Conservation (phyloP, 345 rosid species). For the Sisymbrium irio region DNA sequence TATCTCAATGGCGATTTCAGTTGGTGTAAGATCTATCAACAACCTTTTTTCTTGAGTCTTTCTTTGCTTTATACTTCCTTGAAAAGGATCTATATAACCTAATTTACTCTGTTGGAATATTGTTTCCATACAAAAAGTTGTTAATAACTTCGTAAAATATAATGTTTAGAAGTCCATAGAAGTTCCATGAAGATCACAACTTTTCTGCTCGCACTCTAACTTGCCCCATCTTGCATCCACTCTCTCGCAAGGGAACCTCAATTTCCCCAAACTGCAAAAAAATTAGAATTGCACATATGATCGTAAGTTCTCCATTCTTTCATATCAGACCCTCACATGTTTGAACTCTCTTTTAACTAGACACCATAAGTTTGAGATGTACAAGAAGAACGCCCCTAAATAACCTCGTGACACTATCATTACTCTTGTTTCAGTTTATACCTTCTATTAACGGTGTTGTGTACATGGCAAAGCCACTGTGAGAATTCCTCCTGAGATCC, state of each 20-base stretch:
- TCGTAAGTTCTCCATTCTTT: slow-evolving; percentile 1
- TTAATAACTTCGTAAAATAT: neutral
- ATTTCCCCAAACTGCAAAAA: slow-evolving; percentile 64
- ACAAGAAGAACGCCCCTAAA: neutral
- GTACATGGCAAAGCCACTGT: slow-evolving; percentile 84
- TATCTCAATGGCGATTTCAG: too few species aligned
- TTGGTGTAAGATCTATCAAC: too few species aligned
- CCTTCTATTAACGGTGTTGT: slow-evolving; percentile 95
- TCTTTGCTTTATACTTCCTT: too few species aligned
- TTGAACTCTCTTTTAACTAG: neutral
- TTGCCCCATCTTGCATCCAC: slow-evolving; percentile 99
- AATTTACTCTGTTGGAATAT: neutral
- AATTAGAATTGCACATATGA: neutral
- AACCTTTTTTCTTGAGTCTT: too few species aligned
- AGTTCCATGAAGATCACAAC: slow-evolving; percentile 79
- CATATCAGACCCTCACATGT: neutral
- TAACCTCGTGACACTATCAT: neutral
- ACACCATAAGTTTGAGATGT: neutral
- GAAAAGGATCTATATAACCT: neutral
- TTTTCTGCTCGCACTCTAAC: slow-evolving; percentile 82
- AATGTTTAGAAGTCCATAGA: slow-evolving; percentile 27
- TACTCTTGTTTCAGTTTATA: slow-evolving; percentile 23
- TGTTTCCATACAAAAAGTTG: neutral
- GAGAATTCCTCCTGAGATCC: slow-evolving; percentile 88
- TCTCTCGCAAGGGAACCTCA: slow-evolving; percentile 72